Base-by-base conservation (phyloP, 129 eudicot genomes). In the Pseudognaphalium luteoalbum region DNA sequence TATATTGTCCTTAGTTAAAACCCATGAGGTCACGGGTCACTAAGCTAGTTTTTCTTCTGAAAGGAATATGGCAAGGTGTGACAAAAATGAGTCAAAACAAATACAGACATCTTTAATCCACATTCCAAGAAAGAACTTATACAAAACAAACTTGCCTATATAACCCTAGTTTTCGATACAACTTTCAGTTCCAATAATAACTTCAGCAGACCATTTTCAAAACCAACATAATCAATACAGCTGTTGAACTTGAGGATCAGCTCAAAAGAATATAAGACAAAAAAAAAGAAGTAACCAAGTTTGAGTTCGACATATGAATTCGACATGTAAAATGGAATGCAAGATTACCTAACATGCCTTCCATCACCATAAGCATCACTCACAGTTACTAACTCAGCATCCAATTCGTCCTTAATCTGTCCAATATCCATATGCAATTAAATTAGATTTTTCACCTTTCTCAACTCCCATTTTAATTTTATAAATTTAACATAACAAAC, bases 341-440 rank as follows among this genome's bases (percentile, higher is more conserved):
- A 78, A 76, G 20, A 70, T 83, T 65, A 90, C 96, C 93, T 90
- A 66, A 93, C 98, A 84, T 93, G 98, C 41, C 98, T 92, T 29
- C 98, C 98, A 83, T 93, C 98, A 74, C 98, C 98, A 81, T 90
- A 90, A 70, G 97, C 91, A 93, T 93, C 98, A 73, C 76, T 83
- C 41, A 93, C 97, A 61, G 64, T 78, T n/a, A 93, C 98, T 6
- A 84, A 87, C 16, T 90, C 98, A 14, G 98, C 98, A 85, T 78
- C 84, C 59, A 93, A 69, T 10, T 88, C 81, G 57, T 93, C 98
- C 81, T 84, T 88, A 63, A 93, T 93, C 97, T 92, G 90, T 80
- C 65, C 5, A 73, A 81, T 19, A 72, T 59, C 47, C 68, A 64
- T 12, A 6, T 63, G 44, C 65, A 70, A 58, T 28, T 21, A 64